Evolutionary conservation across 2,329 filamentous ascomycete species (phyloP), one percentile per base, ranked within the genome.

Genomic region (Cladosporium sp.): DNA sequence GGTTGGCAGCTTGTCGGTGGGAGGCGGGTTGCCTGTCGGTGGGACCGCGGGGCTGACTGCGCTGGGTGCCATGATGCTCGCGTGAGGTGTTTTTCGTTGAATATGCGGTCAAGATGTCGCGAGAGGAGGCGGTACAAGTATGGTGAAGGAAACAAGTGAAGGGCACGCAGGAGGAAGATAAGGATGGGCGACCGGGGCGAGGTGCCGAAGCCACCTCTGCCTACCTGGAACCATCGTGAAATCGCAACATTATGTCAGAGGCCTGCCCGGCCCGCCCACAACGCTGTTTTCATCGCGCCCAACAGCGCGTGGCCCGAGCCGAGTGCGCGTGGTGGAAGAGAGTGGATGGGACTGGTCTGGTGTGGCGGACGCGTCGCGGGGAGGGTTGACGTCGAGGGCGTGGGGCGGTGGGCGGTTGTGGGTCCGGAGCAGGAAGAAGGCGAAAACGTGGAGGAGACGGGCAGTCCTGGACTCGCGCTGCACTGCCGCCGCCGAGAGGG

Each of bases 1-100:
- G 43, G 71, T 77, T 54, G 66, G 68, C 44, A 70, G 61, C 46
- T 59, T 56, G 33, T 41, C 55, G 46, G 19, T 53, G 13, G 41
- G 35, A 10, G 33, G 43, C 18, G 41, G 46, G 32, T 46, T 50
- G 18, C 46, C 66, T 63, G 38, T 57, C 55, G 63, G 57, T 41
- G 64, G 53, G 32, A 59, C 56, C 13, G 62, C 62, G 38, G 66
- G 65, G 22, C 59, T 62, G 50, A 66, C 54, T 49, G 65, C 64
- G 28, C 59, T 54, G 53, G 64, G 63, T 38, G 66, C 61, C 68
- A 69, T 69, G 52, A 22, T 63, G 22, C 16, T n/a, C n/a, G 35
- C n/a, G n/a, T 38, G 35, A 14, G n/a, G n/a, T 9, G 32, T 43
- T 8, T 2, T 8, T 4, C 28, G 14, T 14, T 11, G 19, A 22